A percentile compares a stretch with the other conserved stretches of the same genome.
phyloP scores from a whole-genome alignment of 2,329 filamentous ascomycete species.

The Fusarium caatingaense region DNA sequence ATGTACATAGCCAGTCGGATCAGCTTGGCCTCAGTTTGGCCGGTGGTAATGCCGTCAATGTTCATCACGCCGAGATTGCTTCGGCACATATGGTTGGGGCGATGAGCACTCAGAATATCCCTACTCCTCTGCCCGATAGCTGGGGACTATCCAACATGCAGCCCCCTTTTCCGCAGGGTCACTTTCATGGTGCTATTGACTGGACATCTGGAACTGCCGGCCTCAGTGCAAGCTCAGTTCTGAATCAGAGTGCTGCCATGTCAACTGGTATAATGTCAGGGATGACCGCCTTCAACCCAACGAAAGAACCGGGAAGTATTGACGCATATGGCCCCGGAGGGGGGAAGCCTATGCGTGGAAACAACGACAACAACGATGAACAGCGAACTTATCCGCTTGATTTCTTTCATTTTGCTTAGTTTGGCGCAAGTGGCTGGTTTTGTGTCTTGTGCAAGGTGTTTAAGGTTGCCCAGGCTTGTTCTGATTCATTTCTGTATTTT shows the following conservation, averaged over 20 bases:
- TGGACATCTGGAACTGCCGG: conserved; percentile 47
- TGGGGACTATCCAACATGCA: conserved; percentile 47
- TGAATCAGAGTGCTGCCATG: conserved; percentile 44
- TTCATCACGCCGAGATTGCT: conserved; percentile 38
- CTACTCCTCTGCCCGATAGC: conserved; percentile 38
- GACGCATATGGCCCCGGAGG: conserved; percentile 48
- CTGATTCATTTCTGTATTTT: not conserved
- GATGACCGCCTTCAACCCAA: conserved; percentile 19
- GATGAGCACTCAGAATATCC: conserved; percentile 44
- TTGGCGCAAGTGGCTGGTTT: conserved; percentile 1
- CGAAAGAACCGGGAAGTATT: conserved; percentile 42
- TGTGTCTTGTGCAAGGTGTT: conserved; percentile 23
- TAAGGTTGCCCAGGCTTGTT: conserved; percentile 1
- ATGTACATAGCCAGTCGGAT: conserved; percentile 36
- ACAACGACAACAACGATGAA: conserved; percentile 24
- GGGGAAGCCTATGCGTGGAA: conserved; percentile 42
- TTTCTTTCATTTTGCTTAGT: conserved; percentile 52
- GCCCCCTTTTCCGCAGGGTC: conserved; percentile 30
- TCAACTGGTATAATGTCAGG: conserved; percentile 44
- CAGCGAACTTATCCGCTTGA: conserved; percentile 54
- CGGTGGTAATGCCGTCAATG: conserved; percentile 44
- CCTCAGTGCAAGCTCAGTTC: conserved; percentile 47
- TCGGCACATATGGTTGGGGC: conserved; percentile 17
- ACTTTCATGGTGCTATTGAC: conserved; percentile 44
- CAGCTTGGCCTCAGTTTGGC: conserved; percentile 48